A percentile compares a stretch with the other conserved stretches of the same genome.
These are phyloP conservation scores for Phytophthora sp. DNA, from an alignment of 352 stramenopile genomes.

Conservation along the genomic window DNA sequence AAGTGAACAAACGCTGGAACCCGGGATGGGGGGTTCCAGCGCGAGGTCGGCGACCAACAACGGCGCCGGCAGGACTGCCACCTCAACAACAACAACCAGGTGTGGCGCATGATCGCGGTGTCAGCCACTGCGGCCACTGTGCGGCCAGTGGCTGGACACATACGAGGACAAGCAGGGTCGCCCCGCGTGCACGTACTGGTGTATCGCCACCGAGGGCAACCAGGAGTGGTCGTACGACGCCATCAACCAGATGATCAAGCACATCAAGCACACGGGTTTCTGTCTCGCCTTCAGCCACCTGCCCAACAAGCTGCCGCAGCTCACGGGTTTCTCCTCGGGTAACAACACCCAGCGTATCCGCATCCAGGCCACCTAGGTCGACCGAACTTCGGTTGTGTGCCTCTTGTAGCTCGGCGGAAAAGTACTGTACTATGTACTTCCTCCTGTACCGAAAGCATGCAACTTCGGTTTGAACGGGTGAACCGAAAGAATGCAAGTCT, in stretches of 20 bases:
- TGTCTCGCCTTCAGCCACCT: slow-evolving; percentile 61
- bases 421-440: too few relatives aligned
- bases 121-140: slow-evolving; percentile 40
- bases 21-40: slow-evolving; percentile 38
- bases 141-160: slow-evolving; percentile 57
- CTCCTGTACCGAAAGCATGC: too few relatives aligned
- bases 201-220: slow-evolving; percentile 58
- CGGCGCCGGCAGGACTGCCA: slow-evolving; percentile 56
- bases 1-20: slow-evolving; percentile 55
- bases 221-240: slow-evolving; percentile 65
- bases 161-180: slow-evolving; percentile 63
- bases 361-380: slow-evolving; percentile 33
- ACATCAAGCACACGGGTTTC: slow-evolving; percentile 54
- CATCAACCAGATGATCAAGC: slow-evolving; percentile 46
- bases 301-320: slow-evolving; percentile 48
- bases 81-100: slow-evolving; percentile 68
- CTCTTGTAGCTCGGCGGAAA: too few relatives aligned
- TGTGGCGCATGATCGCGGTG: slow-evolving; percentile 45
- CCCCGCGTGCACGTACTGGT: slow-evolving; percentile 62
- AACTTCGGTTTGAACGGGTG: too few relatives aligned
- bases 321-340: slow-evolving; percentile 49
- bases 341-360: slow-evolving; percentile 54
- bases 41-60: too few relatives aligned
- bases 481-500: too few relatives aligned
- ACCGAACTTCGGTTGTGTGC: too few relatives aligned